These are phyloP conservation scores for Boletellus emodensis DNA, from an alignment of 768 basidiomycete species.

Conservation along the genomic window DNA sequence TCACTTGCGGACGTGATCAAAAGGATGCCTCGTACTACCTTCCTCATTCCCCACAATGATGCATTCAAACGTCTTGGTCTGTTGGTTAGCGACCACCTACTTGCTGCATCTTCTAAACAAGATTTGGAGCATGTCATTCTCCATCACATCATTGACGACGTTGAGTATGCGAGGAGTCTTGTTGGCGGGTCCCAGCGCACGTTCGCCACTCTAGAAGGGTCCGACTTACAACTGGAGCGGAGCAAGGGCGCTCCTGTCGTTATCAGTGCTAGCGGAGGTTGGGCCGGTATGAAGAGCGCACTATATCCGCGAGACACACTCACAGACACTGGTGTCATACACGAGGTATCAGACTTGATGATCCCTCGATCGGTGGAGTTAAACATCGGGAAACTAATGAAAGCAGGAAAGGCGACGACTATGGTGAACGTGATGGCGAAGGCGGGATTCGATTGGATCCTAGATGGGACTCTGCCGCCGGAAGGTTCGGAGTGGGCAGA, in stretches of 20 bases:
- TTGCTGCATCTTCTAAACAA: constrained; percentile 68
- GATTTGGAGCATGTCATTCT: constrained; percentile 81
- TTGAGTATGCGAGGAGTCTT: constrained; percentile 67
- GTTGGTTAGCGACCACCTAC: constrained; percentile 82
- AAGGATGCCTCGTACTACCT: constrained; percentile 63
- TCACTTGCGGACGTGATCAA: constrained; percentile 69
- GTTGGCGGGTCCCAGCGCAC: constrained; percentile 64
- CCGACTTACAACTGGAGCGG: constrained; percentile 69
- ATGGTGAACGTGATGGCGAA: constrained; percentile 82
- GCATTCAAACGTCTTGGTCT: constrained; percentile 84
- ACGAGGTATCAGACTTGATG: constrained; percentile 79
- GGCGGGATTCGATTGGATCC: constrained; percentile 86
- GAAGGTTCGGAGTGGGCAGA: constrained; percentile 65
- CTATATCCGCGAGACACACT: constrained; percentile 63
- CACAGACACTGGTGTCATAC: constrained; percentile 87
- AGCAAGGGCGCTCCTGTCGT: constrained; percentile 46
- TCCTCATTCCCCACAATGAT: constrained; percentile 84
- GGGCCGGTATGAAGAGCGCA: constrained; percentile 64
- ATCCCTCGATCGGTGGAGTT: constrained; percentile 86
- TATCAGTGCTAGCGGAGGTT: constrained; percentile 70
- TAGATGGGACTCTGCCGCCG: constrained; percentile 80
- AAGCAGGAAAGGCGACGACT: constrained; percentile 82
- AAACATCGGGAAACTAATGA: constrained; percentile 84
- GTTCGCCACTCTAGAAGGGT: constrained; percentile 81
- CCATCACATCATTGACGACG: constrained; percentile 78